Conservation (phyloP, 192 early-diverging fungal genomes). For the Podila epigama region DNA sequence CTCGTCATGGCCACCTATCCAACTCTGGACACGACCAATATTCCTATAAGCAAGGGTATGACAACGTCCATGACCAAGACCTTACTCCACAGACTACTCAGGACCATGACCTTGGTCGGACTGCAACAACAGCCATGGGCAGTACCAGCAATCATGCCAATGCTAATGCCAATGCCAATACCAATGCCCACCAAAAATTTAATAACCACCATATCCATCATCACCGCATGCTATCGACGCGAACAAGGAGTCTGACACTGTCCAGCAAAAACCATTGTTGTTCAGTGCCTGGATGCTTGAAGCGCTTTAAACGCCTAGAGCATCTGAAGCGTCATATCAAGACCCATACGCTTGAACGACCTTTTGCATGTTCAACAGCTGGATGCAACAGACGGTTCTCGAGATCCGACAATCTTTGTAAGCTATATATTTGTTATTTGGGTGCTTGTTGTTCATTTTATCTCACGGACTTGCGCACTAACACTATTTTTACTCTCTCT, state of each 20-base stretch:
- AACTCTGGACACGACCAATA: too few relatives aligned
- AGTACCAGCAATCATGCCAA: too few relatives aligned
- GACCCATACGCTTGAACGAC: slow-evolving; percentile 77
- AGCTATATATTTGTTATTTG: not conserved
- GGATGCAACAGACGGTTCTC: slow-evolving; percentile 84
- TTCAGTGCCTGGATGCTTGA: slow-evolving; percentile 30
- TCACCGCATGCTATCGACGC: not conserved
- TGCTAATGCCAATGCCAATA: too few relatives aligned
- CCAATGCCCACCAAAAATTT: too few relatives aligned
- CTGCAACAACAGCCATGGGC: too few relatives aligned
- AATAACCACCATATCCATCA: too few relatives aligned
- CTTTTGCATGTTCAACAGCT: slow-evolving; percentile 67
- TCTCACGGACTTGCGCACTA: too few relatives aligned
- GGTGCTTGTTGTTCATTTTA: not conserved
- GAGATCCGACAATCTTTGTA: slow-evolving; percentile 74
- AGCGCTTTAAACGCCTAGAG: slow-evolving; percentile 64
- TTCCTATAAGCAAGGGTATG: too few relatives aligned
- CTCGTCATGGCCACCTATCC: too few relatives aligned
- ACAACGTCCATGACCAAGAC: too few relatives aligned
- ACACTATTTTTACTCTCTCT: not conserved
- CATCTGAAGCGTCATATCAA: slow-evolving; percentile 86
- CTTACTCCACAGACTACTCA: too few relatives aligned
- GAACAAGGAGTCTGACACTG: slow-evolving; percentile 7
- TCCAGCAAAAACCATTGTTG: slow-evolving; percentile 46
- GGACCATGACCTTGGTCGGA: too few relatives aligned